Conservation (phyloP, 2,329 filamentous ascomycete species). For the Talaromyces sp. region DNA sequence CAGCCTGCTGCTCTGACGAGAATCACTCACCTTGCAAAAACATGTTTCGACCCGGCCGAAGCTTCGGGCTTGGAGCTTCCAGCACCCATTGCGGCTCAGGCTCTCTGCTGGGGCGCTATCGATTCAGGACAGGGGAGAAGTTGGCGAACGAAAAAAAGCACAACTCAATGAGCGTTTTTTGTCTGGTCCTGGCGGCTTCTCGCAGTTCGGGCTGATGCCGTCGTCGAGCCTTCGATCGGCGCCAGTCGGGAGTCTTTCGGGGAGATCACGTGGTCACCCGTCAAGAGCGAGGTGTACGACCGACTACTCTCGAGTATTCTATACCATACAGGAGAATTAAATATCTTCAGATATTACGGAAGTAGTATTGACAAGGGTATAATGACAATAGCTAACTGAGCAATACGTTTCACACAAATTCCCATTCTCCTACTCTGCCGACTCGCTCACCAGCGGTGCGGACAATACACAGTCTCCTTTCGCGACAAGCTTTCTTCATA, state of each 20-base stretch:
- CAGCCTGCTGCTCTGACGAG: neutral
- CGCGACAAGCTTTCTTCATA: constrained; percentile 4
- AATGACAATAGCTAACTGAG: neutral
- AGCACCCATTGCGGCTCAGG: constrained; percentile 50
- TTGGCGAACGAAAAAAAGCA: neutral
- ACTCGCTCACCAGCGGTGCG: constrained; percentile 72
- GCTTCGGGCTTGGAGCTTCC: constrained; percentile 57
- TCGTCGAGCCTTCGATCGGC: constrained; percentile 8
- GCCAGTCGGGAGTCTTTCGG: neutral
- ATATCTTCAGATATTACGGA: neutral
- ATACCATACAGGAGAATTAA: neutral
- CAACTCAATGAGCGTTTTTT: neutral
- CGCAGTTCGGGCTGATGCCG: constrained; percentile 1
- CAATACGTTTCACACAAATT: constrained; percentile 47
- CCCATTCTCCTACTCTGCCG: constrained; percentile 76
- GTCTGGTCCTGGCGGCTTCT: neutral
- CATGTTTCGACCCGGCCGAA: constrained; percentile 49
- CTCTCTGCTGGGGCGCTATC: constrained; percentile 1
- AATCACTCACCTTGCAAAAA: constrained; percentile 55
- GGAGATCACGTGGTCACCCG: constrained; percentile 4
- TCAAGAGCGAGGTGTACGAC: neutral
- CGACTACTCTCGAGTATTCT: neutral
- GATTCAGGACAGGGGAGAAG: neutral
- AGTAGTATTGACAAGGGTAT: constrained; percentile 6
- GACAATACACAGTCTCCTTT: constrained; percentile 61